Percentiles rank a stretch among this genome's conserved stretches.
Conservation (phyloP, 345 rosid species). For the Zanthoxylum bungeanum region DNA sequence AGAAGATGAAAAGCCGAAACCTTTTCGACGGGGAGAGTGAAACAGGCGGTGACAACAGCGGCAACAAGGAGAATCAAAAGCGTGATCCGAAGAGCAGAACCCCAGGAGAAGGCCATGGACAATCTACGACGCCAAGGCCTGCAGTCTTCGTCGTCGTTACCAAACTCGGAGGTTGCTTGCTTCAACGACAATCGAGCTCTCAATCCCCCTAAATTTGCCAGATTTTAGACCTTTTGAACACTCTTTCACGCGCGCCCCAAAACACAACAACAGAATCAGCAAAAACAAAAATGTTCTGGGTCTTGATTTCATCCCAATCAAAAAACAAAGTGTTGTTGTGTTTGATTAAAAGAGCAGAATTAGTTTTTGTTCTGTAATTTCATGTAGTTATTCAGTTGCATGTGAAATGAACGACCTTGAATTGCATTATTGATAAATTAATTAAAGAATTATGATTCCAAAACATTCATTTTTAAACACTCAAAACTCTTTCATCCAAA, state of each 20-base stretch:
- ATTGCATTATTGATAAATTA: too few species aligned
- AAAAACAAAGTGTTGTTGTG: not conserved
- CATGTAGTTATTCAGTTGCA: too few species aligned
- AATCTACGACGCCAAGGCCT: constrained; percentile 63
- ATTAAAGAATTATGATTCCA: too few species aligned
- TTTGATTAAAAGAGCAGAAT: not conserved
- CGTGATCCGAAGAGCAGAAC: constrained; percentile 65
- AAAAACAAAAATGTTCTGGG: too few species aligned
- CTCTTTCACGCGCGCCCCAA: not conserved
- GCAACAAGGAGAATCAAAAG: constrained; percentile 65
- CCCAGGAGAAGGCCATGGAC: constrained; percentile 73
- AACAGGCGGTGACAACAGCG: constrained; percentile 68
- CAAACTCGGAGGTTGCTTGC: constrained; percentile 38
- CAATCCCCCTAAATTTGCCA: constrained; percentile 51
- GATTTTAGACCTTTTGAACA: too few species aligned
- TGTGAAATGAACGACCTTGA: too few species aligned
- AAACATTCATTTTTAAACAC: too few species aligned
- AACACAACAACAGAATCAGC: too few species aligned
- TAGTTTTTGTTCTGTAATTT: not conserved
- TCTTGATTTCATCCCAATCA: too few species aligned
- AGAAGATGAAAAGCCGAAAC: constrained; percentile 24
- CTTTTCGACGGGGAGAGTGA: constrained; percentile 92
- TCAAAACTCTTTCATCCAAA: too few species aligned
- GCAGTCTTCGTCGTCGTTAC: constrained; percentile 39
- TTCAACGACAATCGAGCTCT: constrained; percentile 49